phyloP scores from a whole-genome alignment of 768 basidiomycete species.

The Suillus bovinus region DNA sequence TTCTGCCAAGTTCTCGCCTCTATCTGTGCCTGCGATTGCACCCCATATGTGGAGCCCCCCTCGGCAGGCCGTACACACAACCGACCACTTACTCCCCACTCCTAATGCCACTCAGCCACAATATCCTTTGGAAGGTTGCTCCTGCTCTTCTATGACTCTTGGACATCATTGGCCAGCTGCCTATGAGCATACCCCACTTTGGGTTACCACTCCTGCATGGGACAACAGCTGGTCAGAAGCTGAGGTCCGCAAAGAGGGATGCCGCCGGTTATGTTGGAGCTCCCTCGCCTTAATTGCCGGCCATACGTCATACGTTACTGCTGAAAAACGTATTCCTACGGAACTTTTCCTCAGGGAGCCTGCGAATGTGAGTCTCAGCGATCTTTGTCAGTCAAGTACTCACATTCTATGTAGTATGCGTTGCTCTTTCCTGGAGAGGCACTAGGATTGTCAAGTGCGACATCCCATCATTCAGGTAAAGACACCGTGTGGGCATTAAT shows the following conservation, averaged over 20 bases:
- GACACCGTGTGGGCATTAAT: slow-evolving; percentile 77
- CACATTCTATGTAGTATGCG: slow-evolving; percentile 48
- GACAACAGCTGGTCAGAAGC: slow-evolving; percentile 53
- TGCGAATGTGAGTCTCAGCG: slow-evolving; percentile 53
- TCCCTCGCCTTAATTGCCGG: slow-evolving; percentile 63
- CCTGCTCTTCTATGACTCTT: slow-evolving; percentile 52
- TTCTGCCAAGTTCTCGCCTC: slow-evolving; percentile 48
- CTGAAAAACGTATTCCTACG: slow-evolving; percentile 38
- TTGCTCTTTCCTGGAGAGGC: slow-evolving; percentile 79
- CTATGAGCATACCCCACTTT: slow-evolving; percentile 56
- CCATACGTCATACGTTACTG: slow-evolving; percentile 59
- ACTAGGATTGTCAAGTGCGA: slow-evolving; percentile 35
- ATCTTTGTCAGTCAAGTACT: background rate
- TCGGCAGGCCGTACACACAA: slow-evolving; percentile 6
- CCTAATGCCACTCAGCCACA: slow-evolving; percentile 5
- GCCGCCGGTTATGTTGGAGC: slow-evolving; percentile 75
- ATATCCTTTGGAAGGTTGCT: slow-evolving; percentile 37
- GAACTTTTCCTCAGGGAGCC: slow-evolving; percentile 64
- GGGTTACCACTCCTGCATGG: slow-evolving; percentile 70
- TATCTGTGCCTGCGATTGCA: slow-evolving; percentile 48
- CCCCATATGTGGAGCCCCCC: slow-evolving; percentile 14
- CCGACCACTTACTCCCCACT: background rate
- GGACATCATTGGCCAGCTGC: slow-evolving; percentile 51
- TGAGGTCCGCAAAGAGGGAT: slow-evolving; percentile 71
- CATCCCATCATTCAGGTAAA: slow-evolving; percentile 43